Base-by-base conservation (phyloP, 129 eudicot genomes). In the Artemisia tridentata region DNA sequence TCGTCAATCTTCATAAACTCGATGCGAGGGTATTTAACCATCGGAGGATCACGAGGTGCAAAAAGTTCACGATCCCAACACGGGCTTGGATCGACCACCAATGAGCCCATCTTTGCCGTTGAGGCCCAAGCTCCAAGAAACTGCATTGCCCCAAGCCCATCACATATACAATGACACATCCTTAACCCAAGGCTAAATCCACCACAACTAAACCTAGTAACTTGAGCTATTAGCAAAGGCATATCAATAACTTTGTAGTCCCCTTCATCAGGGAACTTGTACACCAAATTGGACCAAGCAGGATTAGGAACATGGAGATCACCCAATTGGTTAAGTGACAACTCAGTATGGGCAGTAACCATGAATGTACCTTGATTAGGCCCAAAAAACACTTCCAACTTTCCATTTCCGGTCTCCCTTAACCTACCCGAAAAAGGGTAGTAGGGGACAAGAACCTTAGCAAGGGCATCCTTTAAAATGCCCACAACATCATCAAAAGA, bases 81-180 rank as follows among this genome's bases (percentile, higher is more conserved):
- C 0, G 98, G 98, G 16, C 13, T 55, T 0, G 97, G 95, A 23
- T 75, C 76, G 14, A 79, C 46, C 9, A 82, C 81, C 88, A 87
- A 76, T 3, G 78, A 69, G 71, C 92, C 91, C 5, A 55, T 19
- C 75, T 71, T 85, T 2, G 98, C 91, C 0, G 96, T 93, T 2
- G 89, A 68, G 21, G 95, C 90, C 97, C 98, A 90, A 5, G 93
- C 93, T 75, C 74, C 80, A 47, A 87, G 83, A 65, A 95, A 90
- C 61, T 95, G 97, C 97, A 93, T 93, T 14, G 99, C 99, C 54
- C 97, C 99, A 25, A 90, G 80, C 51, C 99, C 99, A 49, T 90
- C 99, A 74, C 97, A 90, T 27, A 87, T 81, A 69, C 97, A 93
- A 78, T 90, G 97, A 74, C 99, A 93, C 6, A 87, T 82, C 70